Base-by-base conservation (phyloP, 169 alveolate species). In the Plasmodium reichenowi region DNA sequence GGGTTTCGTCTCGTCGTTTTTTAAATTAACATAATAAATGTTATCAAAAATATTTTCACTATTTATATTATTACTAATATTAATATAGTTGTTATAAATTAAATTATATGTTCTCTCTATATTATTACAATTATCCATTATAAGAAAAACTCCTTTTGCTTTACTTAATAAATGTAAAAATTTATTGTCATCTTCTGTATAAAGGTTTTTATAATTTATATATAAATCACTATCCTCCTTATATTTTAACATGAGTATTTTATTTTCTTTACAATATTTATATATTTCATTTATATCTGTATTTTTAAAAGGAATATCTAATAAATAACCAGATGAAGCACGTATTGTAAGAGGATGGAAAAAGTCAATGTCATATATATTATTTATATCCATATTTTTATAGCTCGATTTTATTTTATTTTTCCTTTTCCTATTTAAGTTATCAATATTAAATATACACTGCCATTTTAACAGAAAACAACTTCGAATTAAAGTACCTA, bases 381-480 rank as follows among this genome's bases (percentile, higher is more conserved):
- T 45, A 29, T 68, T 68, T 54, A 83, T 83, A 48, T 83, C 52
- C 32, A 15, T 24, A 17, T 67, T 83, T 59, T 54, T 83, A 26
- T 48, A 24, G 15, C 54, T 52, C 20, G 8, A n/a, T 6, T 56
- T 20, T 50, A 45, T 20, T 56, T 56, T 52, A 2, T 48, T 48
- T 26, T 56, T 52, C 32, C 47, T 43, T 24, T 59, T 58, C 47
- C 43, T 75, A 63, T 22, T 45, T 24, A 68, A 47, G 59, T 72
- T 72, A 4, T 67, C 47, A 20, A 83, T 50, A 29, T 68, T 67
- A 63, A 83, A 83, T 54, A 83, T 62, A 15, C 91, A 83, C 50
- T 83, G 91, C 91, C 91, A 83, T 60, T 83, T 83, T 43, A 83
- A 48, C 17, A 83, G 48, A 32, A 83, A 83, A 17, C 91, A 83